Evolutionary conservation across 2,329 filamentous ascomycete genomes (phyloP).

Genomic region (Colletotrichum gloeosporioides): DNA sequence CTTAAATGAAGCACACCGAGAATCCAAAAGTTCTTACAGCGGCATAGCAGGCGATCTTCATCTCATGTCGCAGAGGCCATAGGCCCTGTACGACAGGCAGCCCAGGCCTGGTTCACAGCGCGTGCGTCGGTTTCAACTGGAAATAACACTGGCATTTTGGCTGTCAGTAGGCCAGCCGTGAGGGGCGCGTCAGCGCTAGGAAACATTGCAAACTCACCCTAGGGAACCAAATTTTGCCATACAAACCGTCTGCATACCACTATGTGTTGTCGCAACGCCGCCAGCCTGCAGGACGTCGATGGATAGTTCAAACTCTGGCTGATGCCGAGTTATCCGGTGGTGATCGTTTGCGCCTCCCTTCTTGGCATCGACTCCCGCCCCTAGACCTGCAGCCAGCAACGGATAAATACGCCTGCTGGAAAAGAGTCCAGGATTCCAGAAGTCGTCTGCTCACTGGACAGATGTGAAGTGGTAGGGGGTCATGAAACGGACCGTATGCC

Average conservation of each 20-base stretch:
- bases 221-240: neutral
- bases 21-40: neutral
- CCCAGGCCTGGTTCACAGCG: neutral
- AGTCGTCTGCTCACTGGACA: neutral
- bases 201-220: neutral
- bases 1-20: neutral
- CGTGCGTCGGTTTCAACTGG: neutral
- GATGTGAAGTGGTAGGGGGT: neutral
- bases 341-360: slow-evolving; percentile 14
- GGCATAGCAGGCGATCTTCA: neutral
- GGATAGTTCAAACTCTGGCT: neutral
- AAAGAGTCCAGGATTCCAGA: neutral
- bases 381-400: neutral
- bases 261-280: neutral
- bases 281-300: neutral
- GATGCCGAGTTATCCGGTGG: slow-evolving; percentile 17
- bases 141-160: neutral
- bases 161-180: neutral
- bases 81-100: neutral
- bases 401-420: neutral
- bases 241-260: neutral
- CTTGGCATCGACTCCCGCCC: slow-evolving; percentile 16
- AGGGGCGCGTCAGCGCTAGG: neutral
- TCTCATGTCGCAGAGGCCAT: neutral
- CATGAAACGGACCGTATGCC: neutral